Conservation (phyloP, 768 basidiomycete species). For the Panellus pusillus region DNA sequence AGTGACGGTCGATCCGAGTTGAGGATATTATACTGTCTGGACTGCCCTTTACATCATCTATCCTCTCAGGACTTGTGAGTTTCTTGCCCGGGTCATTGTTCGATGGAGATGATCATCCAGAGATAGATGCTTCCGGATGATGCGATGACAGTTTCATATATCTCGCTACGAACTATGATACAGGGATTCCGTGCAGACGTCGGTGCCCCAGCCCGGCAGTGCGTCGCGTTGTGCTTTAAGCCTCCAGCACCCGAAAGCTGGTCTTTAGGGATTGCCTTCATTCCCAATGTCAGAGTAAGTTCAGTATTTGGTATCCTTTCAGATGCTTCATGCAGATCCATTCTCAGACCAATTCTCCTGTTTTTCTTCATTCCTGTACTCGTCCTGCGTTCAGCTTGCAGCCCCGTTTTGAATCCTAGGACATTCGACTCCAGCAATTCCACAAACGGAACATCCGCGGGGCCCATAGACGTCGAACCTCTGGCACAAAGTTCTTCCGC, state of each 20-base stretch:
- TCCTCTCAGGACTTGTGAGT: too few relatives aligned
- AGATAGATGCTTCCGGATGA: conserved; percentile 3
- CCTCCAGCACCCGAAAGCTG: too few relatives aligned
- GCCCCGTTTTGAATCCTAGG: neutral
- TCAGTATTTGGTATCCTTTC: neutral
- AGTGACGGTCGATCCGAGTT: neutral
- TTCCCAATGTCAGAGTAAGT: conserved; percentile 2
- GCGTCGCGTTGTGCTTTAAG: too few relatives aligned
- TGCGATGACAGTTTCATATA: conserved; percentile 7
- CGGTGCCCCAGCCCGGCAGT: too few relatives aligned
- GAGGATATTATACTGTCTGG: too few relatives aligned
- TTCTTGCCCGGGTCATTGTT: too few relatives aligned
- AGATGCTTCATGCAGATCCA: neutral
- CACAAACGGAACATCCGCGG: neutral
- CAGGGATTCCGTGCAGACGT: too few relatives aligned
- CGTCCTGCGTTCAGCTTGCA: neutral
- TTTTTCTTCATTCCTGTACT: neutral
- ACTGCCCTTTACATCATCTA: too few relatives aligned
- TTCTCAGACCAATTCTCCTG: neutral
- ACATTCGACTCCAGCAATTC: neutral
- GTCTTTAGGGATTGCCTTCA: too few relatives aligned
- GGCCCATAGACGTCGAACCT: too few relatives aligned
- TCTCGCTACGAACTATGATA: too few relatives aligned
- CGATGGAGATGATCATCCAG: neutral
- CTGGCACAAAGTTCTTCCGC: too few relatives aligned